These are phyloP conservation scores for Aspergillus sp. DNA, from an alignment of 2,329 filamentous ascomycete genomes.

Conservation along the genomic window DNA sequence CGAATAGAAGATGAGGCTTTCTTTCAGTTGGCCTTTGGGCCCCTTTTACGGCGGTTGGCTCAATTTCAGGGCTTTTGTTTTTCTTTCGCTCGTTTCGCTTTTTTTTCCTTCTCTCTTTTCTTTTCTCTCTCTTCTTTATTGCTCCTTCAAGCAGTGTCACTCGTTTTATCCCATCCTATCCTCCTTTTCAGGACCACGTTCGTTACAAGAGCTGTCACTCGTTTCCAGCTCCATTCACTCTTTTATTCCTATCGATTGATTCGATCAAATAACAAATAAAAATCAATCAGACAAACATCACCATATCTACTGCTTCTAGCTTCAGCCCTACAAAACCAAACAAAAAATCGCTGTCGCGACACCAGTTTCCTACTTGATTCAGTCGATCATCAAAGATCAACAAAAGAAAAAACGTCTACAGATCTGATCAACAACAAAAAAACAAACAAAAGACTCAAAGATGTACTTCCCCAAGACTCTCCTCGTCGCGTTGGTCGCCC, in stretches of 20 bases:
- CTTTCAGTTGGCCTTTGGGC: no score
- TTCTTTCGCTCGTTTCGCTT: background rate
- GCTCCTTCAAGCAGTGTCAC: conserved; percentile 12
- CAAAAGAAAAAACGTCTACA: background rate
- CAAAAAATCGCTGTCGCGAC: background rate
- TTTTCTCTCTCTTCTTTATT: conserved; percentile 7
- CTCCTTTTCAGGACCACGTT: background rate
- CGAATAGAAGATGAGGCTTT: no score
- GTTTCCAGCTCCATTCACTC: conserved; percentile 28
- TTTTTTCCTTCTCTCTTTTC: conserved; percentile 1
- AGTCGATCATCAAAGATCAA: background rate
- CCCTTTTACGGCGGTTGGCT: no score
- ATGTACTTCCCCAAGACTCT: conserved; percentile 31
- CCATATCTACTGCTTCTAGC: no score
- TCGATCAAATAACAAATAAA: background rate
- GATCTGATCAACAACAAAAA: conserved; percentile 5
- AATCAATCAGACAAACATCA: background rate
- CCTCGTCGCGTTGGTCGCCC: conserved; percentile 20
- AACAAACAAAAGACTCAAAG: conserved; percentile 3
- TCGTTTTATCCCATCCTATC: background rate
- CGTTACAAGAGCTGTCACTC: conserved; percentile 26
- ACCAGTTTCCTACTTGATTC: no score
- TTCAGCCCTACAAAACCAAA: background rate
- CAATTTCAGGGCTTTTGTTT: no score
- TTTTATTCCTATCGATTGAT: background rate